Evolutionary conservation across 2,329 filamentous ascomycete genomes (phyloP), one percentile per base, ranked within the genome.

Genomic region (Fusarium paranaense): DNA sequence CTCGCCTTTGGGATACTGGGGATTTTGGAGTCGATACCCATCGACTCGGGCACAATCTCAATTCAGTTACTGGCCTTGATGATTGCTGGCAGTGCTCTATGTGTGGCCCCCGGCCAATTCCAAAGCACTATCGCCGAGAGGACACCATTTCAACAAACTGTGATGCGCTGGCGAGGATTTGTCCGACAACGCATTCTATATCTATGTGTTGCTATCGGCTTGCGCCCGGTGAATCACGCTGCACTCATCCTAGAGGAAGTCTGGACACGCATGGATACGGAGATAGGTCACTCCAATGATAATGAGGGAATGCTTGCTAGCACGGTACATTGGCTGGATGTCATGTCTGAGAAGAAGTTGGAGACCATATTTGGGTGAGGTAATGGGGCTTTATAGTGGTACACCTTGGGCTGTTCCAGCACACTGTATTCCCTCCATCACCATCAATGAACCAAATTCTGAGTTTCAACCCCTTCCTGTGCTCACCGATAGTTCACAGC

Each of bases 341-440:
- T 74, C 4, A 74, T 74, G 71, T 60, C 47, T 7, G 63, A 72
- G 5, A 71, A 66, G 22, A 58, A 33, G 2, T 14, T 73, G 6
- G 72, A 74, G 8, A 74, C 71, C 0, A 74, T 72, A 1, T 30
- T 74, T 32, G 72, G 72, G 20, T 74, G 42, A 71, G 16, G 6
- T 35, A 0, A 5, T 14, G 8, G 27, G 13, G 16, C 32, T 35
- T 8, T 5, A 3, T 5, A 10, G 14, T 16, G 14, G 2, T 16
- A 20, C 16, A 14, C 8, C 27, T 14, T 54, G 2, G n/a, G 30
- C 2, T 1, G 2, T 6, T 11, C 33, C 13, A 20, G n/a, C 52
- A 16, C n/a, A n/a, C 14, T 4, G 18, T 3, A 54, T 54, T 7
- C 27, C 50, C 9, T 32, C 22, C 22, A 54, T 32, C 27, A 14